Evolutionary conservation across 768 basidiomycete species (phyloP).

Genomic region (Pleurotus ostreatus): DNA sequence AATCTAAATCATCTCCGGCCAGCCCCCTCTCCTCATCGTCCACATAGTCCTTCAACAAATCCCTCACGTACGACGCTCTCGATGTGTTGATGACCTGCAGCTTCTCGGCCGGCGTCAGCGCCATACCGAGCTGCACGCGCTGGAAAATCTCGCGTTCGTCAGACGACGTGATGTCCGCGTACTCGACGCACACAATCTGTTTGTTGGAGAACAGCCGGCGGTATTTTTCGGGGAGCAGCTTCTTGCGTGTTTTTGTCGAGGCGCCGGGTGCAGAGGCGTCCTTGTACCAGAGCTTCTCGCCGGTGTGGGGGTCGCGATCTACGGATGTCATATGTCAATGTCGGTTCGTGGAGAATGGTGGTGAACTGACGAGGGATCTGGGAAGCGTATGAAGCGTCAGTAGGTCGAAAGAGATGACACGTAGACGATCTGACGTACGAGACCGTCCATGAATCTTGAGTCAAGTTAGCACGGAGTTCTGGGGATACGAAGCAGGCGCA

Average conservation of each 20-base stretch:
- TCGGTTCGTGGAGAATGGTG: background rate
- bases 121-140: conserved; percentile 49
- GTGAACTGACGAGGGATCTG: conserved; percentile 39
- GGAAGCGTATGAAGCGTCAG: conserved; percentile 9
- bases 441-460: conserved; percentile 49
- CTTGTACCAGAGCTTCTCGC: conserved; percentile 55
- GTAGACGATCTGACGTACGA: conserved; percentile 35
- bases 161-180: conserved; percentile 39
- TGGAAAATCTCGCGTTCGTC: conserved; percentile 69
- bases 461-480: background rate
- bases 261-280: conserved; percentile 14
- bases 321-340: background rate
- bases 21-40: conserved; percentile 29
- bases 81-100: conserved; percentile 61
- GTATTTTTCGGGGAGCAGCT: conserved; percentile 50
- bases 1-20: conserved; percentile 50
- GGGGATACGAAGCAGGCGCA: conserved; percentile 17
- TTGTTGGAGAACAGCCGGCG: conserved; percentile 55
- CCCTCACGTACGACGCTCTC: conserved; percentile 48
- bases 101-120: conserved; percentile 45
- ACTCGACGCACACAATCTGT: conserved; percentile 52
- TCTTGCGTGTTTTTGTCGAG: conserved; percentile 12
- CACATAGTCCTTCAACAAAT: conserved; percentile 1
- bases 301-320: conserved; percentile 53
- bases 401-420: conserved; percentile 4